These are phyloP conservation scores for Trichothecium sympodiale DNA, from an alignment of 2,329 filamentous ascomycete species.

Conservation along the genomic window DNA sequence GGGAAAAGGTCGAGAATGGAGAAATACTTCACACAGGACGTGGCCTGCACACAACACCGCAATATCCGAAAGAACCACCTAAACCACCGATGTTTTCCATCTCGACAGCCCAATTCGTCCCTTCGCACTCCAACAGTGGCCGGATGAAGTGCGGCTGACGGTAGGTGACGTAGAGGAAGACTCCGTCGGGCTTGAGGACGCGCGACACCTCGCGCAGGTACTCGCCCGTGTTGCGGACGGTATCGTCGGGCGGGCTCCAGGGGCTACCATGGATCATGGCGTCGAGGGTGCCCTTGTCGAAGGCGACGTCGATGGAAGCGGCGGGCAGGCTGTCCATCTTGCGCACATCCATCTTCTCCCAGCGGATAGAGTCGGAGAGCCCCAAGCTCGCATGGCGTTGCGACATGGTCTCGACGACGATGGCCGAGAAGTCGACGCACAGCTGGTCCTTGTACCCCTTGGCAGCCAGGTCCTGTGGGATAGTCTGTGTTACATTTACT, in stretches of 20 bases:
- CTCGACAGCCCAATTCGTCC: conserved; percentile 12
- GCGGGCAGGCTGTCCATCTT: conserved; percentile 29
- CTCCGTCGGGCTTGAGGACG: conserved; percentile 33
- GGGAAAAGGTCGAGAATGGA: too few relatives aligned
- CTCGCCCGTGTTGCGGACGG: conserved; percentile 31
- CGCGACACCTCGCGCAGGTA: conserved; percentile 40
- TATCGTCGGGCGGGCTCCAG: conserved; percentile 39
- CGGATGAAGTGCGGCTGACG: conserved; percentile 43
- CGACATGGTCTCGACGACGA: conserved; percentile 42
- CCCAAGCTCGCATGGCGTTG: conserved; percentile 22
- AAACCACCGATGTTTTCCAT: conserved; percentile 1
- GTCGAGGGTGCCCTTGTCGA: conserved; percentile 46
- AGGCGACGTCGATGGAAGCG: conserved; percentile 39
- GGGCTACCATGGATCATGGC: conserved; percentile 43
- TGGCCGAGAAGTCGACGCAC: conserved; percentile 45
- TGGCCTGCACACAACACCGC: neutral
- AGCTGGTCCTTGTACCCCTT: conserved; percentile 39
- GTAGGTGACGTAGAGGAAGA: conserved; percentile 42
- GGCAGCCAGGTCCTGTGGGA: conserved; percentile 35
- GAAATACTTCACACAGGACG: neutral
- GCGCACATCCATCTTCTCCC: conserved; percentile 39
- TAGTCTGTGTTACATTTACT: conserved; percentile 27
- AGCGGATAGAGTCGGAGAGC: conserved; percentile 27
- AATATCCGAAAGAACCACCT: conserved; percentile 1
- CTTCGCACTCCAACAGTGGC: conserved; percentile 30